Evolutionary conservation across 257 asterid genomes (phyloP), one percentile per base, ranked within the genome.

Genomic region (Scutellaria minor): DNA sequence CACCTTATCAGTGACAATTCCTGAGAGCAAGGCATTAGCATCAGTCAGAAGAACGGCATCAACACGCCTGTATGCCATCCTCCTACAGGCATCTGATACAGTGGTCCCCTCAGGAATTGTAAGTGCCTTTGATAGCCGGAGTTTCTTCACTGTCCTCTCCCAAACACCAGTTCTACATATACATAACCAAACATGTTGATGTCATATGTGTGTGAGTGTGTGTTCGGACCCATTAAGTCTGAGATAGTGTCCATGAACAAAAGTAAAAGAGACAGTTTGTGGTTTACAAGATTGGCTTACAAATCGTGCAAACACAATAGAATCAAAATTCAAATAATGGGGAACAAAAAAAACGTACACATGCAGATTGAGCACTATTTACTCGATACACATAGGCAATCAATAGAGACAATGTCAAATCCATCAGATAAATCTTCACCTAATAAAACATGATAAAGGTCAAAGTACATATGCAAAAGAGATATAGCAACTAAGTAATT

Each of bases 61-160:
- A 35, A 89, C 92, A 56, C 93, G 92, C 74, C 97, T 81, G 14
- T 89, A 72, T 59, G 98, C 92, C 98, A 93, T 93, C 81, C 97
- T 90, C 82, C 91, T 86, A 82, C 97, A 93, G 53, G 97, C 98
- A 60, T 91, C 98, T 8, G 86, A 91, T 45, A 91, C 89, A n/a
- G 95, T 89, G 66, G 96, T 93, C 57, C 92, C 97, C 78, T 93
- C 98, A 0, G 98, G 96, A 70, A 93, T 91, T 24, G 98, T 93
- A 51, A 93, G 96, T 68, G 98, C 98, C 84, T 91, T 91, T 0
- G 97, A 86, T 70, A 93, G 70, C 80, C 96, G 83, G 68, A 93
- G 92, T 82, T 89, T 93, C 88, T 93, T 93, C 81, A 93, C 98
- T 13, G 98, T 89, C 84, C 97, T 91, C 88, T 91, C 98, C 82